Evolutionary conservation across 73 alveolate genomes (phyloP), one percentile per base, ranked within the genome.

Genomic region (Stentor coeruleus): DNA sequence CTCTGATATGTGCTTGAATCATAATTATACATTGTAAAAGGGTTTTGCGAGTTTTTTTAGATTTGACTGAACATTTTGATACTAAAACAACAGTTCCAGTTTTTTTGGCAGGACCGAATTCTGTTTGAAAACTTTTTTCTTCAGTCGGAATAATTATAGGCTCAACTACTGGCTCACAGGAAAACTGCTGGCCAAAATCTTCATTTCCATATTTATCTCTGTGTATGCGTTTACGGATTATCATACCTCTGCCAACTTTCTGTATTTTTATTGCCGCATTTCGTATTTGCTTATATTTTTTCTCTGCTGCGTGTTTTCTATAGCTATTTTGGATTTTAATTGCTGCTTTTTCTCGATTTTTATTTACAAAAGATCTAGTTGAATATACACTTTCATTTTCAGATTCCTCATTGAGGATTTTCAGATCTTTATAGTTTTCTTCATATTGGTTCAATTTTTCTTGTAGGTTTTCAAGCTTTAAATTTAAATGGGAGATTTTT

Each of bases 1-100:
- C 79, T 66, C 39, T 66, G 2, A 66, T 66, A 40, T 66, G 79
- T 1, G 79, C 79, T 33, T 66, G 79, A 40, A 66, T 66, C 37
- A 66, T 28, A 11, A 2, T 0, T 20, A 66, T 31, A 33, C 11
- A 11, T 14, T 31, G 20, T 33, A 66, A 33, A 20, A 66, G 39
- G n/a, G 79, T 11, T 33, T 20, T 49, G 6, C 66, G 6, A 11
- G 6, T 49, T 20, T 49, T 49, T 20, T 20, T 11, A 20, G 66
- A 6, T 20, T 20, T 49, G 20, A 49, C 66, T 11, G 28, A 6
- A 6, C 20, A 20, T 20, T 49, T 49, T 6, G 66, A 49, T 6
- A 49, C 66, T 49, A 49, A 49, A 49, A 49, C 66, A 20, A 49
- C 20, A 6, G 6, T 6, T 20, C 66, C 66, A 11, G 6, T 6